phyloP scores from a whole-genome alignment of 1,139 yeast genomes.

The Scheffersomyces illinoinensis region DNA sequence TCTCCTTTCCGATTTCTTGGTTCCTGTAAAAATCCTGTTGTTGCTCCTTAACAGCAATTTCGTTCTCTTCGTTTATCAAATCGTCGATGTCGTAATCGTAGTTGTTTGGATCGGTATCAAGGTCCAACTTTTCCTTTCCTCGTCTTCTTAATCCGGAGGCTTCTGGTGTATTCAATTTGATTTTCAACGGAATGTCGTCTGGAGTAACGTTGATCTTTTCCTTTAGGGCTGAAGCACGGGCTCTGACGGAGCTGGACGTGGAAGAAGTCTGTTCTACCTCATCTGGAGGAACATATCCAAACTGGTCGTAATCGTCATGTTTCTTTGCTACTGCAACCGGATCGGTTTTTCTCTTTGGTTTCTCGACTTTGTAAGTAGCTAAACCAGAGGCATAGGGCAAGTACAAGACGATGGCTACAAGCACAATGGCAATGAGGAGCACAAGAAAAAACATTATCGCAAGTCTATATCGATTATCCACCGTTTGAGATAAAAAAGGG shows the following conservation, averaged over 20 bases:
- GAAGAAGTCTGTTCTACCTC: slow-evolving; percentile 15
- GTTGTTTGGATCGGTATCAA: slow-evolving; percentile 30
- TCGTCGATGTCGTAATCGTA: slow-evolving; percentile 61
- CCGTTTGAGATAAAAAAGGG: slow-evolving; percentile 3
- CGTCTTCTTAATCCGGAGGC: slow-evolving; percentile 8
- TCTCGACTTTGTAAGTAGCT: slow-evolving; percentile 29
- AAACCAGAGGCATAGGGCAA: slow-evolving; percentile 44
- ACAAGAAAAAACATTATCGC: slow-evolving; percentile 30
- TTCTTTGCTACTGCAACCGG: slow-evolving; percentile 4
- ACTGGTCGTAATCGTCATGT: slow-evolving; percentile 7
- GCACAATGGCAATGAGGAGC: slow-evolving; percentile 23
- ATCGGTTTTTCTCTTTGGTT: slow-evolving; percentile 9
- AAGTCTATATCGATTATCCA: neutral
- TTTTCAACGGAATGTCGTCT: slow-evolving; percentile 41
- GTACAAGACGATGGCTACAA: slow-evolving; percentile 31
- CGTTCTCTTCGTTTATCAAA: slow-evolving; percentile 24
- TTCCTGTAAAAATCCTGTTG: slow-evolving; percentile 26
- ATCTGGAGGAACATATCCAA: slow-evolving; percentile 46
- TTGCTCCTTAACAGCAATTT: slow-evolving; percentile 16
- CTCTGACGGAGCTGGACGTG: slow-evolving; percentile 14
- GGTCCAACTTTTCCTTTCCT: slow-evolving; percentile 15
- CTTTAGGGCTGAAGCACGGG: slow-evolving; percentile 29
- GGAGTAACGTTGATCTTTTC: slow-evolving; percentile 35
- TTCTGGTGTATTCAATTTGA: slow-evolving; percentile 16
- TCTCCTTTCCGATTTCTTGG: slow-evolving; percentile 29